These are phyloP conservation scores for Crithidia fasciculata DNA, from an alignment of 208 protist genomes.

Conservation along the genomic window DNA sequence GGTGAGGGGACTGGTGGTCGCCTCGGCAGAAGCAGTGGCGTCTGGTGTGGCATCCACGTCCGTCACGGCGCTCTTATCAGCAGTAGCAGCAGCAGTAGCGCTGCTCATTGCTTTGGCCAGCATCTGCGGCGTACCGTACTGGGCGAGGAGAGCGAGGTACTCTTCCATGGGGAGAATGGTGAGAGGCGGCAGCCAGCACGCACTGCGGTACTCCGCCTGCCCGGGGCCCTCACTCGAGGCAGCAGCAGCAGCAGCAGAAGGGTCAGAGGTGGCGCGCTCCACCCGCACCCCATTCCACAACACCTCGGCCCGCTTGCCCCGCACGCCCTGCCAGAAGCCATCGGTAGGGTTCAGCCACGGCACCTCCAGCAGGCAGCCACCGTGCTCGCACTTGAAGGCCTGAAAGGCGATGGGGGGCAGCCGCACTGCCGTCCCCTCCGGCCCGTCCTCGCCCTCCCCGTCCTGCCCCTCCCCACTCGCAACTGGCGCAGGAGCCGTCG, in stretches of 20 bases:
- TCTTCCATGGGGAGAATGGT: conserved; percentile 75
- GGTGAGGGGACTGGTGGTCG: neutral
- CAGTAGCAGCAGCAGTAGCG: neutral
- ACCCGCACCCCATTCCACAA: conserved; percentile 38
- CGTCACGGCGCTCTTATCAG: neutral
- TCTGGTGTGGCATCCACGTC: conserved; percentile 18
- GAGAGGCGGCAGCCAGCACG: conserved; percentile 64
- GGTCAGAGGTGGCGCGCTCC: conserved; percentile 14
- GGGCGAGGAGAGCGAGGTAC: conserved; percentile 48
- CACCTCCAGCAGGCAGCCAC: conserved; percentile 46
- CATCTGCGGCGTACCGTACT: conserved; percentile 51
- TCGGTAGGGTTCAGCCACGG: conserved; percentile 75
- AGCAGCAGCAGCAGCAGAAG: neutral
- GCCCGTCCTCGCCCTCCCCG: conserved; percentile 5
- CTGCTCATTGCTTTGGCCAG: conserved; percentile 21
- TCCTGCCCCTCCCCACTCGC: neutral
- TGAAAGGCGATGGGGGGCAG: conserved; percentile 43
- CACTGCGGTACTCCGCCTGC: conserved; percentile 19
- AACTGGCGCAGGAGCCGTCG: too few relatives aligned
- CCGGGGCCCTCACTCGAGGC: neutral
- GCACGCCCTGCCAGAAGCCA: conserved; percentile 68
- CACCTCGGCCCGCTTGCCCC: conserved; percentile 47
- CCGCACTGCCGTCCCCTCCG: neutral
- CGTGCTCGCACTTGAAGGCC: conserved; percentile 65
- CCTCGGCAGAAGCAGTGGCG: neutral